Evolutionary conservation across 2,329 filamentous ascomycete species (phyloP).

Genomic region (Sporothrix pallida): DNA sequence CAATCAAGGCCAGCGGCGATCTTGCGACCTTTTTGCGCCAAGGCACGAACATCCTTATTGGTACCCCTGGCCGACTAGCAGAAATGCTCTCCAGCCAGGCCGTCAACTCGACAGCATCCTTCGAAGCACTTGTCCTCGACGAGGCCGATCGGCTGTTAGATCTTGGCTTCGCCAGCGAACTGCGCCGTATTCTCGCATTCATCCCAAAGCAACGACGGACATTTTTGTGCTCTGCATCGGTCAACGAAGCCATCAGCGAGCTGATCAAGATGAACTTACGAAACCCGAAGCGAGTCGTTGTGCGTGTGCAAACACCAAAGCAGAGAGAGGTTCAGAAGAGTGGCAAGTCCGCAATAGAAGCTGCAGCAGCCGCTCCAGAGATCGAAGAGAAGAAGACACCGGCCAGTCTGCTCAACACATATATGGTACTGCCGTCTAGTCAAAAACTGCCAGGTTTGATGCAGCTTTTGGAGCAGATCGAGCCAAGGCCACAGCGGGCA

Average conservation of each 20-base stretch:
- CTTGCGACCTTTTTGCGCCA: constrained; percentile 81
- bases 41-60: constrained; percentile 87
- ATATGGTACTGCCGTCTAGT: constrained; percentile 74
- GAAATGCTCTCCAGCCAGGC: constrained; percentile 86
- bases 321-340: constrained; percentile 20
- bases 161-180: constrained; percentile 88
- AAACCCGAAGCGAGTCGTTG: constrained; percentile 93
- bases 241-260: constrained; percentile 93
- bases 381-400: constrained; percentile 85
- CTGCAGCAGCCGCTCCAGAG: constrained; percentile 57
- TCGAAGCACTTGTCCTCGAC: constrained; percentile 90
- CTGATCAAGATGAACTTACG: constrained; percentile 89
- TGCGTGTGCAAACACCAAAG: constrained; percentile 81
- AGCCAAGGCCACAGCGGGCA: constrained; percentile 78
- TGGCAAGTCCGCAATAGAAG: background rate
- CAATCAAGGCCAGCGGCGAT: constrained; percentile 78
- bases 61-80: constrained; percentile 82
- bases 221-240: constrained; percentile 90
- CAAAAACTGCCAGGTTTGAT: constrained; percentile 80
- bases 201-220: constrained; percentile 93
- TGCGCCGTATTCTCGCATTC: constrained; percentile 81
- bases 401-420: constrained; percentile 90
- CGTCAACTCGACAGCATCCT: constrained; percentile 86
- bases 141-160: constrained; percentile 93
- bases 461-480: constrained; percentile 70